phyloP scores from a whole-genome alignment of 2,329 filamentous ascomycete genomes.

The Fusarium lateritium region DNA sequence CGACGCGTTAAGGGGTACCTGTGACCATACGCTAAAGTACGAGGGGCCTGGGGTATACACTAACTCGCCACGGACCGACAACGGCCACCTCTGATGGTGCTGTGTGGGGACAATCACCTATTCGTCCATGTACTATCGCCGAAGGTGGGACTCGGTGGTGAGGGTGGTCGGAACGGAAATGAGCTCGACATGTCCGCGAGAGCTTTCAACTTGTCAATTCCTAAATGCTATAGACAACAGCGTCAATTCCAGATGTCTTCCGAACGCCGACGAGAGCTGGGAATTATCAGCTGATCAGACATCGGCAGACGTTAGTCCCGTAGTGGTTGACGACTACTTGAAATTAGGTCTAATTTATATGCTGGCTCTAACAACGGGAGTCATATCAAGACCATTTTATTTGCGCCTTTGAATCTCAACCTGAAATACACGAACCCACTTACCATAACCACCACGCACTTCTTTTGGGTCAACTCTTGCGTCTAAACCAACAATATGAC shows the following conservation, averaged over 20 bases:
- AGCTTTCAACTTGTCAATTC: background rate
- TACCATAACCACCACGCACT: background rate
- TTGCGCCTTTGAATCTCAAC: background rate
- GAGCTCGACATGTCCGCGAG: background rate
- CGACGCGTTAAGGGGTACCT: background rate
- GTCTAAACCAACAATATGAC: constrained; percentile 1
- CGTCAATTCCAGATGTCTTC: background rate
- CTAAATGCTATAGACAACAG: background rate
- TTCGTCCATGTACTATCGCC: constrained; percentile 2
- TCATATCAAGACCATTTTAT: background rate
- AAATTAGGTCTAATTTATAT: background rate
- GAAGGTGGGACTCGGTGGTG: background rate
- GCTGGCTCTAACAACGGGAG: background rate
- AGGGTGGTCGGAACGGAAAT: background rate
- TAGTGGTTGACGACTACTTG: background rate
- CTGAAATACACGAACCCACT: background rate
- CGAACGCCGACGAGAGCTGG: background rate
- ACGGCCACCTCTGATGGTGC: background rate
- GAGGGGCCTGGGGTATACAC: too few relatives aligned
- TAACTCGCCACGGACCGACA: too few relatives aligned
- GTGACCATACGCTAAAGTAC: too few relatives aligned
- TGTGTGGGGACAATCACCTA: constrained; percentile 13
- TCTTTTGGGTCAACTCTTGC: too few relatives aligned
- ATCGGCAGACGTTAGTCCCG: background rate
- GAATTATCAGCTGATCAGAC: background rate